A percentile compares a stretch with the other conserved stretches of the same genome.
These are phyloP conservation scores for Brassica cretica DNA, from an alignment of 345 rosid species.

Conservation along the genomic window DNA sequence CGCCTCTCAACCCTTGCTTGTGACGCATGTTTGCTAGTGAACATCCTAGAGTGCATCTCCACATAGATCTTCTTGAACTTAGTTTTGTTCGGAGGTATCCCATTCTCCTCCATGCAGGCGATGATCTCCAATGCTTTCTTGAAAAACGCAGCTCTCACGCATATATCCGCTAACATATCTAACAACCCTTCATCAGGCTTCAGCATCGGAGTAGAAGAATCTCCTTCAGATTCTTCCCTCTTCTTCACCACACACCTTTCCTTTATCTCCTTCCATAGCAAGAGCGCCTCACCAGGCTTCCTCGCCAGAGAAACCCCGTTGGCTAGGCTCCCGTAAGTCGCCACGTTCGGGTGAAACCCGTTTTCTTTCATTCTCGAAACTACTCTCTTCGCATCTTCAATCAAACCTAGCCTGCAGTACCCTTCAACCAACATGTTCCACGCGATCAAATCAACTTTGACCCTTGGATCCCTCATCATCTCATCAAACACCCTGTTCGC, in stretches of 20 bases:
- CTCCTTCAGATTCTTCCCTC: conserved; percentile 37
- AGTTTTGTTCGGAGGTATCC: conserved; percentile 80
- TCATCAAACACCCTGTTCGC: conserved; percentile 87
- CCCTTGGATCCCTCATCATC: conserved; percentile 77
- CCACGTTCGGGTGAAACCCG: conserved; percentile 69
- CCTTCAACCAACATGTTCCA: conserved; percentile 96
- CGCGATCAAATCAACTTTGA: conserved; percentile 79
- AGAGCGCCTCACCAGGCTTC: conserved; percentile 94
- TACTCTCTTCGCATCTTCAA: conserved; percentile 77
- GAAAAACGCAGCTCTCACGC: conserved; percentile 89
- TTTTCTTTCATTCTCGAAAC: conserved; percentile 69
- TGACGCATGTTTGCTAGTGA: conserved; percentile 94
- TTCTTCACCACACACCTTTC: conserved; percentile 54
- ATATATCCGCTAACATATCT: conserved; percentile 78
- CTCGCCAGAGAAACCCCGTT: conserved; percentile 79
- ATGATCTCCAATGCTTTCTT: conserved; percentile 86
- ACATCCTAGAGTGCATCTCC: conserved; percentile 97
- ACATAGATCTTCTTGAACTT: conserved; percentile 84
- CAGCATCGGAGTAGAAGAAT: conserved; percentile 50
- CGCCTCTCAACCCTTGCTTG: conserved; percentile 78
- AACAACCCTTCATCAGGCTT: conserved; percentile 75
- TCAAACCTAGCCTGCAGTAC: conserved; percentile 67
- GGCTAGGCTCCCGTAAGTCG: conserved; percentile 87
- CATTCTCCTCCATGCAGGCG: conserved; percentile 91
- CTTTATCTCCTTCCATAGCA: conserved; percentile 86